Evolutionary conservation across 805 yeast species (phyloP).

Genomic region (Millerozyma miso): DNA sequence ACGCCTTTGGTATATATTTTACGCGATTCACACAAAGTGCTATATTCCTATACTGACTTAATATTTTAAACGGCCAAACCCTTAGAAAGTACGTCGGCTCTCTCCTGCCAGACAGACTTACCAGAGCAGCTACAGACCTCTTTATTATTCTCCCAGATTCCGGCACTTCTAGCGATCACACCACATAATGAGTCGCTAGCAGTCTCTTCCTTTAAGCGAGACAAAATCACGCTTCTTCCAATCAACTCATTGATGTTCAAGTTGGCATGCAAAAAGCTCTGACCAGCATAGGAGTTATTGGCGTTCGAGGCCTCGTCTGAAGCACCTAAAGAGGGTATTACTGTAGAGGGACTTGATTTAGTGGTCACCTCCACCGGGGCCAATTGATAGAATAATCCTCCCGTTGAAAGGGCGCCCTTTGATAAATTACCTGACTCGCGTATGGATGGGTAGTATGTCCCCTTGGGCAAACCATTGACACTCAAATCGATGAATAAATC

Average conservation of each 20-base stretch:
- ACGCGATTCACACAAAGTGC: neutral
- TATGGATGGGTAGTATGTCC: conserved; percentile 65
- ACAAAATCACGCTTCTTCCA: conserved; percentile 62
- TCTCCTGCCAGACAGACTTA: conserved; percentile 93
- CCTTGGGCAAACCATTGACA: conserved; percentile 63
- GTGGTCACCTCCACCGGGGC: conserved; percentile 31
- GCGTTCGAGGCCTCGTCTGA: conserved; percentile 9
- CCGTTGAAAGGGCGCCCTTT: conserved; percentile 65
- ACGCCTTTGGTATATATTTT: neutral
- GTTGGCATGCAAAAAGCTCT: conserved; percentile 36
- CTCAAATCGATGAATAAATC: conserved; percentile 72
- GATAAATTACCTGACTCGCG: conserved; percentile 74
- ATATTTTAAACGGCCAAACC: conserved; percentile 36
- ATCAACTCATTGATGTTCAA: conserved; percentile 56
- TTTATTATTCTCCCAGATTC: conserved; percentile 94
- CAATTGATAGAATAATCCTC: conserved; percentile 44
- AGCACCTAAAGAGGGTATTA: conserved; percentile 35
- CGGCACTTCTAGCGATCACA: conserved; percentile 93
- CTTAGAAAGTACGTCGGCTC: conserved; percentile 64
- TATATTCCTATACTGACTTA: no score
- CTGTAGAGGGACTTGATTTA: conserved; percentile 22
- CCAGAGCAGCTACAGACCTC: conserved; percentile 93
- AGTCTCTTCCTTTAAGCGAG: conserved; percentile 35
- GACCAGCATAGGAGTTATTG: conserved; percentile 27
- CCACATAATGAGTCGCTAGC: conserved; percentile 59